phyloP scores from a whole-genome alignment of 768 basidiomycete genomes.

The Crassisporium funariophilum region DNA sequence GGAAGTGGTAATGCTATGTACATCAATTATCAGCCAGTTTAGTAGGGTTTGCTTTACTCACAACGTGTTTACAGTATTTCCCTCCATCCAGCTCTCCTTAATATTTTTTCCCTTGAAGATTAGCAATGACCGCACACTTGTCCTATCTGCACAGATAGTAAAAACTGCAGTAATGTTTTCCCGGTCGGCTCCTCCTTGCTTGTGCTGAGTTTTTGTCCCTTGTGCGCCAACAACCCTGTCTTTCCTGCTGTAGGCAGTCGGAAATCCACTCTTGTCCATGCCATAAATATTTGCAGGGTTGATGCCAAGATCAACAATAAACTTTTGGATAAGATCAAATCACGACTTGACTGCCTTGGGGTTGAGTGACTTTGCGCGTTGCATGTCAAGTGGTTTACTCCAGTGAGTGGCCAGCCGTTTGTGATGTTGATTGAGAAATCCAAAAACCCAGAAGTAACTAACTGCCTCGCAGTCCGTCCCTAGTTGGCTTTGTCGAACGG shows the following conservation, averaged over 20 bases:
- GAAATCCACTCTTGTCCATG: constrained; percentile 41
- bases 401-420: constrained; percentile 34
- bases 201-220: constrained; percentile 32
- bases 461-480: constrained; percentile 19
- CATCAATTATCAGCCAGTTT: constrained; percentile 29
- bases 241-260: constrained; percentile 23
- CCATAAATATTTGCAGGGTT: constrained; percentile 29
- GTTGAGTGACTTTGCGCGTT: constrained; percentile 31
- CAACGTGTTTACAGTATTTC: constrained; percentile 37
- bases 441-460: constrained; percentile 27
- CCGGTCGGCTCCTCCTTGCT: constrained; percentile 28
- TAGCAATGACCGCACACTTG: constrained; percentile 29
- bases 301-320: constrained; percentile 22
- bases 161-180: constrained; percentile 40
- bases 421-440: constrained; percentile 28
- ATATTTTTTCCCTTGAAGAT: constrained; percentile 42
- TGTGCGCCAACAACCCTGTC: constrained; percentile 30
- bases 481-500: constrained; percentile 17
- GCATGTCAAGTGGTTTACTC: constrained; percentile 31
- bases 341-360: constrained; percentile 29
- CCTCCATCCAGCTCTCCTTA: constrained; percentile 29
- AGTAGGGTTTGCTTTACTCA: constrained; percentile 21
- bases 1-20: constrained; percentile 28
- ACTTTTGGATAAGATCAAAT: constrained; percentile 34
- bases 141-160: constrained; percentile 44